phyloP scores from a whole-genome alignment of 108 stramenopile genomes.

The Pinguiococcus pyrenoidosus region DNA sequence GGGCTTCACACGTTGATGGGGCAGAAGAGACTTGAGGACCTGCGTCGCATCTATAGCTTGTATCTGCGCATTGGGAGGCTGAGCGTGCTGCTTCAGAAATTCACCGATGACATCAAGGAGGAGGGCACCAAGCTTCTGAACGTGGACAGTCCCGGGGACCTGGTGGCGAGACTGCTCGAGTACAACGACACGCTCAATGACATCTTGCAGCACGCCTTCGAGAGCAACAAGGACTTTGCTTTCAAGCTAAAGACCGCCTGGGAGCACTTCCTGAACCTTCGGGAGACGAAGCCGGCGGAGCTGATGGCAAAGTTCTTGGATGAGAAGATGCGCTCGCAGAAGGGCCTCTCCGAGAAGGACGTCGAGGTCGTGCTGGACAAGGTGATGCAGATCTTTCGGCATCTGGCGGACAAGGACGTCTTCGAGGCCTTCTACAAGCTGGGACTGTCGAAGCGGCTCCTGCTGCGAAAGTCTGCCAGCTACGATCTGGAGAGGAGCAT shows the following conservation, averaged over 20 bases:
- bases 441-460: slow-evolving; percentile 81
- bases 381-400: slow-evolving; percentile 66
- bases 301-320: slow-evolving; percentile 65
- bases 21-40: slow-evolving; percentile 25
- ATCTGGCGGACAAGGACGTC: slow-evolving; percentile 77
- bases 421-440: slow-evolving; percentile 95
- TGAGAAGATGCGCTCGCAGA: slow-evolving; percentile 41
- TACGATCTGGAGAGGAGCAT: slow-evolving; percentile 77
- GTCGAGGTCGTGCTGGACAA: slow-evolving; percentile 34
- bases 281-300: slow-evolving; percentile 48
- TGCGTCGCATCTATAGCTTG: slow-evolving; percentile 14
- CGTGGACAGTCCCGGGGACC: no score
- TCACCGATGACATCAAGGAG: slow-evolving; percentile 31
- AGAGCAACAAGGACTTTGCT: slow-evolving; percentile 48
- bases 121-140: slow-evolving; percentile 51
- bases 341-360: slow-evolving; percentile 29
- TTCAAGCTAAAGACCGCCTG: slow-evolving; percentile 58
- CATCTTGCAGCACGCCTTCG: slow-evolving; percentile 43
- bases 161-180: no score
- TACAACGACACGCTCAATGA: slow-evolving; percentile 47
- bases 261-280: slow-evolving; percentile 60
- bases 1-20: slow-evolving; percentile 29
- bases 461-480: slow-evolving; percentile 63
- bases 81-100: neutral
- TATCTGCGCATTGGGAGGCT: slow-evolving; percentile 1